These are phyloP conservation scores for Globisporangium sylvaticum DNA, from an alignment of 352 stramenopile genomes.

Conservation along the genomic window DNA sequence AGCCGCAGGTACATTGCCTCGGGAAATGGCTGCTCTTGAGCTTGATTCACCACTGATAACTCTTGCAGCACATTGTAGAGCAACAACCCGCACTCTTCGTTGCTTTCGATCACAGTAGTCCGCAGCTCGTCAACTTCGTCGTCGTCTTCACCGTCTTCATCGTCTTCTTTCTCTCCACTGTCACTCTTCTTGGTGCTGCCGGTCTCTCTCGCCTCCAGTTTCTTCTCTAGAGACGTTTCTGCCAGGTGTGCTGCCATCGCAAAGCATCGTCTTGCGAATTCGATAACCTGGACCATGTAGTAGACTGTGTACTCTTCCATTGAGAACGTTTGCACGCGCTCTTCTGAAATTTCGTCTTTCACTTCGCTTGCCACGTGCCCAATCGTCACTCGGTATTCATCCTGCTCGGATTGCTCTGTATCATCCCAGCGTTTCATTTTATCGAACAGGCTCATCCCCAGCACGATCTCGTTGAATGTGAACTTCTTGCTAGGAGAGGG, in stretches of 20 bases:
- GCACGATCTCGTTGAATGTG: constrained; percentile 38
- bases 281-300: constrained; percentile 53
- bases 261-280: constrained; percentile 63
- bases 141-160: constrained; percentile 18
- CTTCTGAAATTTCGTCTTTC: neutral
- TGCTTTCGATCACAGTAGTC: constrained; percentile 46
- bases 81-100: constrained; percentile 69
- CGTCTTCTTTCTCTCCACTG: neutral
- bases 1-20: constrained; percentile 25
- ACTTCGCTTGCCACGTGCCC: neutral
- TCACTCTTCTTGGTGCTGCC: neutral
- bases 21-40: constrained; percentile 24
- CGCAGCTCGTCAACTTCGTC: constrained; percentile 29
- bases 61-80: constrained; percentile 76
- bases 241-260: constrained; percentile 54
- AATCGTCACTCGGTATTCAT: constrained; percentile 15
- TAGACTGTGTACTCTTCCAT: constrained; percentile 43
- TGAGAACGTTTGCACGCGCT: constrained; percentile 9
- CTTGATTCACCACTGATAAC: constrained; percentile 44
- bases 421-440: constrained; percentile 56
- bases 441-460: constrained; percentile 44
- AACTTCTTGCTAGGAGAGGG: neutral
- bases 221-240: constrained; percentile 12
- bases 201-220: neutral
- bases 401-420: constrained; percentile 14